Conservation (phyloP, 371 early-diverging fungal species). For the Mucor mucedo region DNA sequence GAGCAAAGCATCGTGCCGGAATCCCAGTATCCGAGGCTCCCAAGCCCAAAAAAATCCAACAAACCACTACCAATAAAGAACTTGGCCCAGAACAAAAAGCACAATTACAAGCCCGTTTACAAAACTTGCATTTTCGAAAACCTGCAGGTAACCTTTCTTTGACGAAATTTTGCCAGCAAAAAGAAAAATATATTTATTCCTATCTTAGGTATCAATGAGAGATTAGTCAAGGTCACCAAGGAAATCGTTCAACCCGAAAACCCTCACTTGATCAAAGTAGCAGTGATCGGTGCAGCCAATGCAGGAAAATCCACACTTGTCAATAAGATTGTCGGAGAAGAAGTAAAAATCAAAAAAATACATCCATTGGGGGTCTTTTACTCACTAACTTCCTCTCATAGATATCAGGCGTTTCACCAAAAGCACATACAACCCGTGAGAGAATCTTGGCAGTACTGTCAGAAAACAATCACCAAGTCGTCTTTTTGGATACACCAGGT, state of each 20-base stretch:
- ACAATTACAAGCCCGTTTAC: not conserved
- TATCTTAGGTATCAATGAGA: constrained; percentile 30
- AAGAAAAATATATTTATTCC: not conserved
- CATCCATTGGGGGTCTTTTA: too few relatives aligned
- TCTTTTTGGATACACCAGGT: constrained; percentile 74
- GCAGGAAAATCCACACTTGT: constrained; percentile 83
- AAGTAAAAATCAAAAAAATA: constrained; percentile 5
- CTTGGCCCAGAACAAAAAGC: not conserved
- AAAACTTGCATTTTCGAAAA: constrained; percentile 16
- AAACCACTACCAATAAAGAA: not conserved
- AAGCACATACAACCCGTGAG: constrained; percentile 80
- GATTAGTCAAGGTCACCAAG: constrained; percentile 43
- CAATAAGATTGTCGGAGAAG: constrained; percentile 62
- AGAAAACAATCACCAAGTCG: constrained; percentile 62
- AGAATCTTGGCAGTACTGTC: constrained; percentile 64
- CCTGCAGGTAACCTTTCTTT: constrained; percentile 22
- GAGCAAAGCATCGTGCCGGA: constrained; percentile 36
- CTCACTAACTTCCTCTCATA: not conserved
- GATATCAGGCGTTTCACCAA: constrained; percentile 73
- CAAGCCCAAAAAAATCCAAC: constrained; percentile 4
- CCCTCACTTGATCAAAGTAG: constrained; percentile 66
- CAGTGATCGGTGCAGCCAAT: constrained; percentile 79
- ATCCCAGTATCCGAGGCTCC: constrained; percentile 5
- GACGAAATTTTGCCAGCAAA: too few relatives aligned
- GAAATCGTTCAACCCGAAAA: constrained; percentile 65